Conservation (phyloP, 2,329 filamentous ascomycete genomes). For the Aspergillus sp. region DNA sequence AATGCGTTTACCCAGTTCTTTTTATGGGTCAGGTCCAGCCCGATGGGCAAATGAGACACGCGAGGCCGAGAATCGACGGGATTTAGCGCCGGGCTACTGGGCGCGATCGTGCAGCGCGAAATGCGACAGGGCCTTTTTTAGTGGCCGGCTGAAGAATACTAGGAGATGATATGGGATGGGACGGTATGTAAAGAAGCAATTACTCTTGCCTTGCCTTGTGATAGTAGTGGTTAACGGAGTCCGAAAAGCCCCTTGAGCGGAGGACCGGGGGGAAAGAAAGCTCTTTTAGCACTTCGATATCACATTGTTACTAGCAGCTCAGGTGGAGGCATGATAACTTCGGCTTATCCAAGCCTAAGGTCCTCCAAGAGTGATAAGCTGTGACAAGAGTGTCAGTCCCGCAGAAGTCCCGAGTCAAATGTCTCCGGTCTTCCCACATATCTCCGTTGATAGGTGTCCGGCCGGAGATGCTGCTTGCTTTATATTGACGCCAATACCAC, state of each 20-base stretch:
- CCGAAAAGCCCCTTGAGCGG: no score
- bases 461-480: background rate
- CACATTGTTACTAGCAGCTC: background rate
- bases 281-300: no score
- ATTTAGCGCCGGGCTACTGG: background rate
- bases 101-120: background rate
- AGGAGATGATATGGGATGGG: no score
- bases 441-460: background rate
- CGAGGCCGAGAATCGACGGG: background rate
- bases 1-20: background rate
- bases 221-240: no score
- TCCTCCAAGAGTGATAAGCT: background rate
- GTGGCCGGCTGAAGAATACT: background rate
- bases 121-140: background rate
- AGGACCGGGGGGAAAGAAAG: no score
- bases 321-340: background rate
- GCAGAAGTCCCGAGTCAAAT: conserved; percentile 10
- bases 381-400: conserved; percentile 11
- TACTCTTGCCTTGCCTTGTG: no score
- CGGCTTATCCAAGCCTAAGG: background rate
- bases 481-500: background rate
- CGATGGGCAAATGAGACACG: background rate
- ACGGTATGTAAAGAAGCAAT: no score
- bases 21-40: background rate
- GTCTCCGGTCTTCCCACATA: background rate